These are phyloP conservation scores for Hylodesmum podocarpum DNA, from an alignment of 306 rosid species.

Conservation along the genomic window DNA sequence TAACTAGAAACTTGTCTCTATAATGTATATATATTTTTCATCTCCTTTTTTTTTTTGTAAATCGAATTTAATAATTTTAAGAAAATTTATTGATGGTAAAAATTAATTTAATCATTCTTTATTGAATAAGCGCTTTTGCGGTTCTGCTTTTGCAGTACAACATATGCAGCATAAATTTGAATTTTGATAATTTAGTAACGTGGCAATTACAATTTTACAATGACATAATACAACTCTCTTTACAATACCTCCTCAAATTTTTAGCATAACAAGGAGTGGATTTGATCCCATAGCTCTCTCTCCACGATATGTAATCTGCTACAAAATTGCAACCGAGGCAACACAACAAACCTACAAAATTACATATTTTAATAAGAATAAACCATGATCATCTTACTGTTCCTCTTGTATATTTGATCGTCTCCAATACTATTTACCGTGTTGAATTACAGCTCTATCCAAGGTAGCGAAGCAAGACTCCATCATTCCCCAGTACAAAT, in stretches of 20 bases:
- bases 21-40: too few species aligned
- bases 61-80: too few species aligned
- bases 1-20: too few species aligned
- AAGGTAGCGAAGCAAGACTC: conserved; percentile 94
- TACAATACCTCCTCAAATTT: conserved; percentile 1
- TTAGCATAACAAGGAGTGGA: conserved; percentile 24
- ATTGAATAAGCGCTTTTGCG: not conserved
- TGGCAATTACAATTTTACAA: conserved; percentile 33
- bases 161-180: conserved; percentile 26
- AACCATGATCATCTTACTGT: not conserved
- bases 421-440: conserved; percentile 39
- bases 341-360: conserved; percentile 37
- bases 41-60: too few species aligned
- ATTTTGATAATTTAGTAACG: conserved; percentile 18
- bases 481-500: conserved; percentile 93
- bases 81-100: too few species aligned
- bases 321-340: conserved; percentile 40
- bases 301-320: conserved; percentile 36
- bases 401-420: not conserved
- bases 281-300: conserved; percentile 34
- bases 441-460: conserved; percentile 53
- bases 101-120: too few species aligned
- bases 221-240: conserved; percentile 26
- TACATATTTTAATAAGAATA: conserved; percentile 20
- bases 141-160: conserved; percentile 21